Evolutionary conservation across 2,329 filamentous ascomycete genomes (phyloP), one percentile per base, ranked within the genome.

Genomic region (Plectosphaerella sp.): DNA sequence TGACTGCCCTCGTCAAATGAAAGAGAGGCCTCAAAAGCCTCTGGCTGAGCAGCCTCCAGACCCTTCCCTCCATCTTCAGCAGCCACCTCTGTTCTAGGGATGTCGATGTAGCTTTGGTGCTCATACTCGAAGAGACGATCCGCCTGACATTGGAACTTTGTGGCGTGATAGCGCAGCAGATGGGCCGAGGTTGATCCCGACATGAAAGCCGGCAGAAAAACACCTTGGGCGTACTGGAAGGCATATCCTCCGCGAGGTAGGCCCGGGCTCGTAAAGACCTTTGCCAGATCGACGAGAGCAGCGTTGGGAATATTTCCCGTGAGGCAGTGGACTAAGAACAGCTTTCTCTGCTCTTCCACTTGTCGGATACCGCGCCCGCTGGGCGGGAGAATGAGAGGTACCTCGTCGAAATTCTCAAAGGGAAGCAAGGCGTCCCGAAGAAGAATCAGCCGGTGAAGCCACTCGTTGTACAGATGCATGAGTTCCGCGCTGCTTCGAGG

Each of bases 361-460:
- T 37, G 28, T 3, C 49, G 49, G 25, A 51, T 46, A 7, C 49
- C 49, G 3, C 18, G 9, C 1, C 20, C 18, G 7, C 12, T 28
- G n/a, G 28, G 24, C 3, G 42, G 33, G 18, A 47, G 22, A 6
- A 46, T 25, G 10, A 51, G 49, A 10, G 49, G 42, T 2, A 60
- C 58, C n/a, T 61, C 58, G n/a, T 54, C 56, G 35, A 55, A 61
- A 48, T 60, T 61, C 43, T 55, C 47, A 48, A 61, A 61, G 12
- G 58, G 59, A 12, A 61, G 53, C 10, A 61, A 52, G 45, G 48
- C 47, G 43, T 61, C 58, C 25, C 58, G 58, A 11, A 61, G 50
- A 22, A 60, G 54, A 5, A 59, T 54, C 51, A 60, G 57, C 39
- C 60, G 59, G 43, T 61, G 59, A 28, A 61, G 52, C 46, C 55